These are phyloP conservation scores for Limonium bicolor DNA, from an alignment of 148 eudicot genomes.

Conservation along the genomic window DNA sequence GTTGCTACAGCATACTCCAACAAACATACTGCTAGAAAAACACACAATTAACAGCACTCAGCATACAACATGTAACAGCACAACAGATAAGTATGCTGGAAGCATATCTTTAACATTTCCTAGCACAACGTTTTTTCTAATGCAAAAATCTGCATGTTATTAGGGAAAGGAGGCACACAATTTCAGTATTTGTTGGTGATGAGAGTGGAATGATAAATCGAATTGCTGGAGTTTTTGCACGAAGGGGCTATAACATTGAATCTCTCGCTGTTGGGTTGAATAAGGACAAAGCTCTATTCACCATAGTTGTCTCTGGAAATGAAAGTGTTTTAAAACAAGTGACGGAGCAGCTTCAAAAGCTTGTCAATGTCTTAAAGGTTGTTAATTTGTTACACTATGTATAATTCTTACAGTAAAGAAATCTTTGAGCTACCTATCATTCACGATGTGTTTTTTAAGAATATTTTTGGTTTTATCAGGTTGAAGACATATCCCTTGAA, in stretches of 20 bases:
- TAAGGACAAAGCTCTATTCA: constrained; percentile 86
- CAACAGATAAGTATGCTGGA: too few species aligned
- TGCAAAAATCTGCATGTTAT: neutral
- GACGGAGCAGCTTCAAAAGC: constrained; percentile 80
- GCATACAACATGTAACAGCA: too few species aligned
- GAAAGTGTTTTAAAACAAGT: constrained; percentile 69
- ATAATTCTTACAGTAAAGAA: neutral
- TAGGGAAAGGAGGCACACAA: constrained; percentile 67
- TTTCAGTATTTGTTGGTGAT: constrained; percentile 92
- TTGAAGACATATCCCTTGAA: constrained; percentile 50
- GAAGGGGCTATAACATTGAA: constrained; percentile 90
- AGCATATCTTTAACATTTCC: too few species aligned
- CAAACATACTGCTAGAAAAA: too few species aligned
- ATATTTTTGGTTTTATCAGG: constrained; percentile 13
- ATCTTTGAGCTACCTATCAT: neutral
- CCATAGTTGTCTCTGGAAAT: constrained; percentile 87
- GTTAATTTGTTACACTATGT: neutral
- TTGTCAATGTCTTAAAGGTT: constrained; percentile 85
- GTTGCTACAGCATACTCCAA: too few species aligned
- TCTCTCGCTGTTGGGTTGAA: constrained; percentile 96
- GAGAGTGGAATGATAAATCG: constrained; percentile 96
- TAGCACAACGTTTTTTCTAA: too few species aligned
- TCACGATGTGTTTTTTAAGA: neutral
- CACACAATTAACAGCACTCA: too few species aligned
- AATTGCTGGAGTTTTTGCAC: constrained; percentile 89